Percentiles rank a stretch among this genome's conserved stretches.
phyloP scores from a whole-genome alignment of 2,329 filamentous ascomycete genomes.

The Parasarocladium wereldwijsianum region DNA sequence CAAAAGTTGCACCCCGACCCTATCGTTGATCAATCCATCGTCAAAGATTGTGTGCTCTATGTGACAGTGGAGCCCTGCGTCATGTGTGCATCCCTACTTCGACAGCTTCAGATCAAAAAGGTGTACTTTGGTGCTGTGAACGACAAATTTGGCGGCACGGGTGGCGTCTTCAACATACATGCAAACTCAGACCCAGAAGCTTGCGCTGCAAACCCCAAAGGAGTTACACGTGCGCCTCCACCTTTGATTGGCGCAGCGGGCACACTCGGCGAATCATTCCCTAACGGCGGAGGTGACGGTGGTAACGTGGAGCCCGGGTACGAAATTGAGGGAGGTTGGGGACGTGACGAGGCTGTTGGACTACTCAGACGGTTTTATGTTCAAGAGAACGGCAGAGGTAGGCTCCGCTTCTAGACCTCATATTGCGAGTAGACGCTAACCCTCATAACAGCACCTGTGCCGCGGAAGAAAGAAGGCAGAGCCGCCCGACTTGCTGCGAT shows the following conservation, averaged over 20 bases:
- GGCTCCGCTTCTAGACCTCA: constrained; percentile 10
- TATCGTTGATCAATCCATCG: constrained; percentile 49
- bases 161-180: constrained; percentile 83
- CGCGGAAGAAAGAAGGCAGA: constrained; percentile 39
- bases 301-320: constrained; percentile 65
- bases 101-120: constrained; percentile 73
- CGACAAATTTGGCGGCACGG: constrained; percentile 92
- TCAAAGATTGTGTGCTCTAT: constrained; percentile 66
- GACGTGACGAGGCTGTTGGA: constrained; percentile 84
- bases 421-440: constrained; percentile 7
- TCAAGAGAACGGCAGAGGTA: constrained; percentile 90
- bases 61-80: constrained; percentile 97
- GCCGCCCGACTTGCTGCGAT: constrained; percentile 37
- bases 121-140: constrained; percentile 95
- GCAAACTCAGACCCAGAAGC: constrained; percentile 33
- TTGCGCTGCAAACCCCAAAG: constrained; percentile 14
- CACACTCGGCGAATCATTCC: constrained; percentile 21
- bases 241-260: constrained; percentile 22
- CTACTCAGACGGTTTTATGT: constrained; percentile 89
- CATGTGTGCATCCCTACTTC: constrained; percentile 90
- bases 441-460: constrained; percentile 27
- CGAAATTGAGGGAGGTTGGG: constrained; percentile 73
- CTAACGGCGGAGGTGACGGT: constrained; percentile 33
- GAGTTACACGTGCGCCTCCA: constrained; percentile 14
- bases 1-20: constrained; percentile 40